Base-by-base conservation (phyloP, 768 basidiomycete species). In the Lactarius psammicola region DNA sequence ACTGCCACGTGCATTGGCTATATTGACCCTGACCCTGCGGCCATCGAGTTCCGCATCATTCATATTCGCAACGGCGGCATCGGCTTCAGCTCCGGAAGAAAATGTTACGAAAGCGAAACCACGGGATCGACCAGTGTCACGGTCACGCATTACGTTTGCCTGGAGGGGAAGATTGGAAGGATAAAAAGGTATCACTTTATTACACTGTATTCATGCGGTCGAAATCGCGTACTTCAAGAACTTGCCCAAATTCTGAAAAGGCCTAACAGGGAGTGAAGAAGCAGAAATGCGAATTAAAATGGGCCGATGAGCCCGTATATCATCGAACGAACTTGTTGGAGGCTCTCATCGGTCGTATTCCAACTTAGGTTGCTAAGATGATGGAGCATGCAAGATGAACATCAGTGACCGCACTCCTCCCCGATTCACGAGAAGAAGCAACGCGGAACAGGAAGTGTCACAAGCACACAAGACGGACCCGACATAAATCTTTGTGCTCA, bases 141-240 rank as follows among this genome's bases (percentile, higher is more conserved):
- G 93, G 81, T 98, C 95, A 80, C 92, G 90, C 94, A 95, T 95
- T 76, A 95, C 94, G 80, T 95, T 94, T 71, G 89, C 90, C 94
- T 96, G 78, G 71, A 78, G 76, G 65, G 76, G 34, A 46, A 49
- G 18, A 57, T 9, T n/a, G n/a, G n/a, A n/a, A 42, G 42, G 64
- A 36, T 40, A 44, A 36, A 28, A 69, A 69, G 67, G 62, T 59
- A 68, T 71, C 68, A 49, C 59, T 28, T 44, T 58, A 40, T 56
- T 44, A 56, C 66, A 60, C 44, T 33, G n/a, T 42, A 55, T 23
- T 33, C 28, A 30, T 56, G n/a, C 55, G 13, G 30, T 58, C 67
- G 81, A 79, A 75, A 79, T 76, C 77, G 87, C 95, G 84, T 82
- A 98, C 95, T 87, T 98, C 95, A 76, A 89, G 78, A 77, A 98